Conservation (phyloP, 2,329 filamentous ascomycete species). For the Tolypocladium amazonense region DNA sequence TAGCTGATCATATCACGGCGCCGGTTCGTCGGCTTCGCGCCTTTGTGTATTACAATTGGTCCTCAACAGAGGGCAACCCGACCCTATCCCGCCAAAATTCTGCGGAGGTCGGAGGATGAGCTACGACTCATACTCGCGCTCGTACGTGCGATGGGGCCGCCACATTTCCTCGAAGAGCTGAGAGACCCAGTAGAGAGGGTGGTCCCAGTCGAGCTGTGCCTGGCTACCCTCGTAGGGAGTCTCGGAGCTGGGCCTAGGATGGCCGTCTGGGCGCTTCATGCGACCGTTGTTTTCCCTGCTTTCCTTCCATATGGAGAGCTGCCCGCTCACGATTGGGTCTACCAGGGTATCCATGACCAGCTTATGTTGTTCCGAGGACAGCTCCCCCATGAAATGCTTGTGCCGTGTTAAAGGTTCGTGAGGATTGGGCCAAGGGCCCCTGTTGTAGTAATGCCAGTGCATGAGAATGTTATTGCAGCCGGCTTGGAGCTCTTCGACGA, state of each 20-base stretch:
- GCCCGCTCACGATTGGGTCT: constrained; percentile 10
- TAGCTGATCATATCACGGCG: background rate
- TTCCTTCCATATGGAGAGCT: constrained; percentile 14
- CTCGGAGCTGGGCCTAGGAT: background rate
- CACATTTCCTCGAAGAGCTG: constrained; percentile 34
- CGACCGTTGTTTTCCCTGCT: constrained; percentile 13
- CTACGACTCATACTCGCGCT: constrained; percentile 9
- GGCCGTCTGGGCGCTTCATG: background rate
- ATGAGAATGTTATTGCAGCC: constrained; percentile 34
- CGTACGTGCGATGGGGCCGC: constrained; percentile 21
- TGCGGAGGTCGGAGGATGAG: background rate
- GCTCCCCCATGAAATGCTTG: constrained; percentile 15
- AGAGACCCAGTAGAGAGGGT: constrained; percentile 32
- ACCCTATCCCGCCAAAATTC: background rate
- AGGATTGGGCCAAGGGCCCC: constrained; percentile 13
- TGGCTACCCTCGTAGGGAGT: constrained; percentile 13
- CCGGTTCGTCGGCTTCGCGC: background rate
- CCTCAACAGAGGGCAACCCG: background rate
- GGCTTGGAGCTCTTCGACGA: constrained; percentile 32
- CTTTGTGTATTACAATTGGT: too few relatives aligned
- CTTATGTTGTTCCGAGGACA: constrained; percentile 20
- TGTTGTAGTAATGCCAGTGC: constrained; percentile 42
- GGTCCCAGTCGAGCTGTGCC: constrained; percentile 21
- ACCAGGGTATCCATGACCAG: constrained; percentile 20
- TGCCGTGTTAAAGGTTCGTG: constrained; percentile 15